Evolutionary conservation across 2,329 filamentous ascomycete species (phyloP).

Genomic region (Taxawa tesnikishii): DNA sequence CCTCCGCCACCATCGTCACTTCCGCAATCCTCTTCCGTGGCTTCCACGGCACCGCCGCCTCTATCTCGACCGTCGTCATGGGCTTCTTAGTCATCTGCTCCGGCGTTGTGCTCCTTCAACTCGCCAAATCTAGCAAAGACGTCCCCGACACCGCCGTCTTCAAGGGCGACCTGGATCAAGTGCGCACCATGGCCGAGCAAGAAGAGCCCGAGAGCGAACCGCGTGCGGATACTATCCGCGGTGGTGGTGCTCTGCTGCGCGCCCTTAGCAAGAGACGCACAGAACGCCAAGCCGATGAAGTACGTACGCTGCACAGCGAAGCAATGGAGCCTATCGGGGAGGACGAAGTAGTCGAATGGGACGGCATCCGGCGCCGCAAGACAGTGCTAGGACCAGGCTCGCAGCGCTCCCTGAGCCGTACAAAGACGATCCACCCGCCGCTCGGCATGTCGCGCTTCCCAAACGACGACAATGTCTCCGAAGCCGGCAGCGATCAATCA

Average conservation of each 20-base stretch:
- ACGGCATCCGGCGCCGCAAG: conserved; percentile 68
- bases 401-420: conserved; percentile 28
- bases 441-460: conserved; percentile 83
- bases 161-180: conserved; percentile 83
- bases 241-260: conserved; percentile 75
- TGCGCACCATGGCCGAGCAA: conserved; percentile 87
- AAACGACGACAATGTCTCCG: conserved; percentile 45
- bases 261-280: conserved; percentile 64
- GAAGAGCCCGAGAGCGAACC: conserved; percentile 94
- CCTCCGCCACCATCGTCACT: conserved; percentile 85
- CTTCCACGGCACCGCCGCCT: conserved; percentile 72
- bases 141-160: conserved; percentile 90
- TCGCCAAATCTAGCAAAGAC: conserved; percentile 97
- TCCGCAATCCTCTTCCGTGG: conserved; percentile 86
- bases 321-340: conserved; percentile 69
- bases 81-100: conserved; percentile 91
- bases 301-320: conserved; percentile 67
- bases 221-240: conserved; percentile 90
- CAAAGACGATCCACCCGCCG: conserved; percentile 55
- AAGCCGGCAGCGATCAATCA: conserved; percentile 19
- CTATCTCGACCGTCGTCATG: conserved; percentile 81
- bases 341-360: conserved; percentile 77
- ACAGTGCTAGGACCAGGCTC: conserved; percentile 39
- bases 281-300: conserved; percentile 69
- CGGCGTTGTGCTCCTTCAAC: conserved; percentile 80